A percentile compares a stretch with the other conserved stretches of the same genome.
Conservation (phyloP, 2,329 filamentous ascomycete species). For the Colletotrichum caudatum region DNA sequence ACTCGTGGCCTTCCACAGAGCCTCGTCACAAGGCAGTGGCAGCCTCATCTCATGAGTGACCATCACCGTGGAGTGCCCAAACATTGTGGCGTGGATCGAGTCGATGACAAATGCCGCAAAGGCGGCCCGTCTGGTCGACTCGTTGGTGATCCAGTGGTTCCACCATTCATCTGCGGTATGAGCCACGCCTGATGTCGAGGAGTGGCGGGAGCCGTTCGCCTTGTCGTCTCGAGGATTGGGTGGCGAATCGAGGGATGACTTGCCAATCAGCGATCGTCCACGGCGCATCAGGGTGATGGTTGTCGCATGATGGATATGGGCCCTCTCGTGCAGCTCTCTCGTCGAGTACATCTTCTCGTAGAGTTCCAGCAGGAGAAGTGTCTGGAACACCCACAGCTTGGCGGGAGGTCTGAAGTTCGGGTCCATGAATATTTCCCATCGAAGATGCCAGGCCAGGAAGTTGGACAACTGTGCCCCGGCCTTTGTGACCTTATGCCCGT, state of each 20-base stretch:
- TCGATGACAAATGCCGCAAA: constrained; percentile 97
- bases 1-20: constrained; percentile 90
- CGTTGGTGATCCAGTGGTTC: constrained; percentile 95
- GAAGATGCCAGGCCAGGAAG: constrained; percentile 91
- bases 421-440: constrained; percentile 96
- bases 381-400: constrained; percentile 96
- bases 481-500: constrained; percentile 79
- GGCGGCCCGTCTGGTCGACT: constrained; percentile 88
- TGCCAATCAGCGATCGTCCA: constrained; percentile 89
- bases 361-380: constrained; percentile 86
- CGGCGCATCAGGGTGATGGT: constrained; percentile 95
- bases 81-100: constrained; percentile 97
- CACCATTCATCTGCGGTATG: constrained; percentile 90
- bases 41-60: constrained; percentile 95
- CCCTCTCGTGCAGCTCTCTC: constrained; percentile 88
- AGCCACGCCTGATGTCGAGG: constrained; percentile 69
- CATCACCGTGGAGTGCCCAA: constrained; percentile 97
- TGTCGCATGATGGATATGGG: constrained; percentile 96
- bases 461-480: constrained; percentile 86
- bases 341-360: constrained; percentile 99
- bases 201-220: constrained; percentile 67
- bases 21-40: constrained; percentile 91
- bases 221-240: constrained; percentile 76
- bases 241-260: constrained; percentile 86
- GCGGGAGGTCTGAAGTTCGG: constrained; percentile 89